Evolutionary conservation across 495 filamentous ascomycete species (phyloP).

Genomic region (Hypomontagnella submonticulosa): DNA sequence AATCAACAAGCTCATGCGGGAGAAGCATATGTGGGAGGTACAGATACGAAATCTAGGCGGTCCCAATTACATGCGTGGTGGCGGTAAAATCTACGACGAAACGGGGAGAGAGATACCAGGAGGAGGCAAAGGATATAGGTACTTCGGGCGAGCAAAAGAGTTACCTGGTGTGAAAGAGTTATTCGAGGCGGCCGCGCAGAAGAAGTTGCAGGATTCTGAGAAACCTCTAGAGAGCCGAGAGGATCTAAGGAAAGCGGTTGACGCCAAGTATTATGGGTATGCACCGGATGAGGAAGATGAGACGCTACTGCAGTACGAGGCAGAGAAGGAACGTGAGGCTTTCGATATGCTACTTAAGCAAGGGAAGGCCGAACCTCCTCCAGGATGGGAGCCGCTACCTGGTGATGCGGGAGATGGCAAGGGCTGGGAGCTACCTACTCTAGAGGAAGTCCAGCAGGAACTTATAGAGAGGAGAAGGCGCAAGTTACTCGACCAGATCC

Average conservation of each 20-base stretch:
- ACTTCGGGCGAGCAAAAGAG: conserved; percentile 91
- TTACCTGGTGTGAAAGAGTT: conserved; percentile 96
- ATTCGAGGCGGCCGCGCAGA: conserved; percentile 80
- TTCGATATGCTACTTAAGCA: conserved; percentile 67
- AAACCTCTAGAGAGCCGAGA: conserved; percentile 68
- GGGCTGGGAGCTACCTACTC: conserved; percentile 83
- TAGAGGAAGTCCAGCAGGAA: conserved; percentile 93
- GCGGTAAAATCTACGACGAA: conserved; percentile 87
- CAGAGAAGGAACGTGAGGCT: conserved; percentile 83
- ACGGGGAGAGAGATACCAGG: conserved; percentile 91
- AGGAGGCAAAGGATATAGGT: conserved; percentile 88
- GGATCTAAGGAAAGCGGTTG: conserved; percentile 84
- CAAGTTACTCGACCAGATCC: conserved; percentile 74
- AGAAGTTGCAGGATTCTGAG: conserved; percentile 65
- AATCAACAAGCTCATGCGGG: conserved; percentile 98
- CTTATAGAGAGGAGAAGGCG: conserved; percentile 85
- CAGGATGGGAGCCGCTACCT: conserved; percentile 84
- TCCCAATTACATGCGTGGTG: conserved; percentile 97
- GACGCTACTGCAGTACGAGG: conserved; percentile 82
- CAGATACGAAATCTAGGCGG: conserved; percentile 94
- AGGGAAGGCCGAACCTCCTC: conserved; percentile 57
- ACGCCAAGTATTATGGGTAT: conserved; percentile 97
- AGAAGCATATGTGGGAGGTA: conserved; percentile 98
- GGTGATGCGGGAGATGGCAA: conserved; percentile 86
- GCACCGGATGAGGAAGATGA: conserved; percentile 95